These are phyloP conservation scores for Neocatenulostroma microsporum DNA, from an alignment of 2,329 filamentous ascomycete species.

Conservation along the genomic window DNA sequence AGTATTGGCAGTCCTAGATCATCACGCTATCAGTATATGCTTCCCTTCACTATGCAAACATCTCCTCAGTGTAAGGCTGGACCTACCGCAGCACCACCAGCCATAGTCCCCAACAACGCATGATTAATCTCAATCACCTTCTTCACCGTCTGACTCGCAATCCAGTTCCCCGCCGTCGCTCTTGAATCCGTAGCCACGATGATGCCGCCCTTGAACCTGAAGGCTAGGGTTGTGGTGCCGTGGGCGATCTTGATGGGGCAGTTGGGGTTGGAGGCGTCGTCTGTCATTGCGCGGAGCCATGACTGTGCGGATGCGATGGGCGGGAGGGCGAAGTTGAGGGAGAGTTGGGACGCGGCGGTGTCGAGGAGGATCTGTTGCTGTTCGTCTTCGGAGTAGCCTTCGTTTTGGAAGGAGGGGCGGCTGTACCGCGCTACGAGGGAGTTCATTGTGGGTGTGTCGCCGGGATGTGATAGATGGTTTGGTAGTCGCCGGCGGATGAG, in stretches of 20 bases:
- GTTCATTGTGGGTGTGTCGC: conserved; percentile 60
- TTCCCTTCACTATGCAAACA: background rate
- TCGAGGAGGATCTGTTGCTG: conserved; percentile 53
- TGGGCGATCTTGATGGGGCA: conserved; percentile 99
- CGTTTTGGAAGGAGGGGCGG: conserved; percentile 64
- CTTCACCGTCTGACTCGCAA: conserved; percentile 98
- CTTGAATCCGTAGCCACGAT: conserved; percentile 97
- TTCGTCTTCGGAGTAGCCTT: conserved; percentile 58
- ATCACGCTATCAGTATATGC: conserved; percentile 1
- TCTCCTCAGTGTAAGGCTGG: background rate
- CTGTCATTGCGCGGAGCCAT: conserved; percentile 94
- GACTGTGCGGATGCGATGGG: conserved; percentile 82
- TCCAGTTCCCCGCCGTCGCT: conserved; percentile 97
- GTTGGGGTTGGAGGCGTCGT: conserved; percentile 92
- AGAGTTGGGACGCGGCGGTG: conserved; percentile 63
- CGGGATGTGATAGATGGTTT: background rate
- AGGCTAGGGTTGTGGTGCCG: conserved; percentile 95
- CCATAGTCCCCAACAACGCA: conserved; percentile 92
- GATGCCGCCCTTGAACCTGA: conserved; percentile 97
- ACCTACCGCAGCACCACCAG: conserved; percentile 82
- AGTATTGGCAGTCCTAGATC: conserved; percentile 95
- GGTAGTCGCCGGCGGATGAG: background rate
- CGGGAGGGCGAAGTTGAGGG: conserved; percentile 90
- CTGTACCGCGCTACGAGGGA: conserved; percentile 88
- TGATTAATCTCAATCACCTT: conserved; percentile 99